Conservation (phyloP, 768 basidiomycete species). For the Phlegmacium glaucopus region DNA sequence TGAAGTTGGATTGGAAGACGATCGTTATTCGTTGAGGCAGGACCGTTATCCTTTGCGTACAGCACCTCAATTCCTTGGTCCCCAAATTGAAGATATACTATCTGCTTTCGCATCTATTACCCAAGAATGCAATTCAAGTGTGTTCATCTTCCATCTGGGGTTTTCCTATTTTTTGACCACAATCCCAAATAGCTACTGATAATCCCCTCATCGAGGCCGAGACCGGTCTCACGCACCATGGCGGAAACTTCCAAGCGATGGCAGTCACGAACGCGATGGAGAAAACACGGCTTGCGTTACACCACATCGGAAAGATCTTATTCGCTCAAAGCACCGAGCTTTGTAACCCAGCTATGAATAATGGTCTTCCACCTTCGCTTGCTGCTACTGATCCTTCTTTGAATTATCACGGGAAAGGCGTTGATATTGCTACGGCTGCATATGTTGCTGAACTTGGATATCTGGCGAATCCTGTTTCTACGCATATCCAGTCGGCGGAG, state of each 20-base stretch:
- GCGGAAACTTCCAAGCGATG: slow-evolving; percentile 89
- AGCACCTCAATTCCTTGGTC: slow-evolving; percentile 75
- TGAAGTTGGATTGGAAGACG: slow-evolving; percentile 62
- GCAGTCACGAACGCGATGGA: slow-evolving; percentile 80
- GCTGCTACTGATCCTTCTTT: slow-evolving; percentile 73
- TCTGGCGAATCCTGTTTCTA: slow-evolving; percentile 74
- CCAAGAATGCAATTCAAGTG: slow-evolving; percentile 78
- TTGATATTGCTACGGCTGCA: slow-evolving; percentile 80
- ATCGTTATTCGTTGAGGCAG: slow-evolving; percentile 68
- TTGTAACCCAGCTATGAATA: slow-evolving; percentile 77
- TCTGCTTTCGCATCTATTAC: slow-evolving; percentile 55
- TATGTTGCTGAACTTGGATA: slow-evolving; percentile 78
- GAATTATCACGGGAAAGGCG: slow-evolving; percentile 75
- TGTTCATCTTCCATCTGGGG: slow-evolving; percentile 19
- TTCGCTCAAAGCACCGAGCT: slow-evolving; percentile 74
- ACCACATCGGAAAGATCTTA: slow-evolving; percentile 68
- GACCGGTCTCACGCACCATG: slow-evolving; percentile 64
- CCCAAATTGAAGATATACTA: slow-evolving; percentile 73
- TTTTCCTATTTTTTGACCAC: background rate
- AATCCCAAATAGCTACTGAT: slow-evolving; percentile 59
- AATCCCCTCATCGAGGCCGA: slow-evolving; percentile 77
- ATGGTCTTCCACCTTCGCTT: slow-evolving; percentile 71
- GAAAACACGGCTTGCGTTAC: slow-evolving; percentile 70
- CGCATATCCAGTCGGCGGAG: slow-evolving; percentile 80
- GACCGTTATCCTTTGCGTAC: slow-evolving; percentile 72